Evolutionary conservation across 2,329 filamentous ascomycete species (phyloP), one percentile per base, ranked within the genome.

Genomic region (Penicillium sp.): DNA sequence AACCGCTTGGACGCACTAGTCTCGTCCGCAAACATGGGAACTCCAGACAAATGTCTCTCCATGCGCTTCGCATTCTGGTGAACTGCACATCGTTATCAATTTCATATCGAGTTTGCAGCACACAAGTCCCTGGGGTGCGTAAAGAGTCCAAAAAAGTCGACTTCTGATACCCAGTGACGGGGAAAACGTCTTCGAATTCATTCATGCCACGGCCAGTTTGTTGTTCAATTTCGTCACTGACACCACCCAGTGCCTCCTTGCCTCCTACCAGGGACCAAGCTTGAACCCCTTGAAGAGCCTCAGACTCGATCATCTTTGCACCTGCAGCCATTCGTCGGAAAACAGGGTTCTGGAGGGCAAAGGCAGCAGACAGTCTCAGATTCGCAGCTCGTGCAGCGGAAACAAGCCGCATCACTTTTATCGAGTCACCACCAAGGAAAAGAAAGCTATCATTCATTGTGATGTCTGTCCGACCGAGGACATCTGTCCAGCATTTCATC

Each of bases 361-460:
- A 9, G 23, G 25, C 16, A 3, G 21, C 45, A 8, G 45, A 48
- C 3, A 48, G 9, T 21, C 19, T 26, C 25, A 48, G 5, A 29
- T 48, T 48, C 13, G 26, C 45, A 29, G 26, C 26, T 29, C 45
- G 45, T n/a, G 45, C 45, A 11, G 45, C 45, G 21, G 25, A 11
- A 14, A 49, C 45, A 1, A 54, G 52, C 6, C 23, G 21, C 10
- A 49, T 49, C 1, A 45, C 52, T 16, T 49, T 54, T 45, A 56
- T 56, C 10, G 54, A 56, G 31, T 56, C 48, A 14, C 54, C 54
- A 16, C 54, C 54, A 5, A 56, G 19, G 27, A 25, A 25, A 19
- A 56, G 25, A 25, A 56, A 56, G 4, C 44, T 39, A 11, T 51
- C 54, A 19, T 47, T 9, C 6, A 47, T 26, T 27, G 13, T 48